A percentile compares a stretch with the other conserved stretches of the same genome.
phyloP scores from a whole-genome alignment of 202 grass and related monocot genomes.

The Carex arenaria region DNA sequence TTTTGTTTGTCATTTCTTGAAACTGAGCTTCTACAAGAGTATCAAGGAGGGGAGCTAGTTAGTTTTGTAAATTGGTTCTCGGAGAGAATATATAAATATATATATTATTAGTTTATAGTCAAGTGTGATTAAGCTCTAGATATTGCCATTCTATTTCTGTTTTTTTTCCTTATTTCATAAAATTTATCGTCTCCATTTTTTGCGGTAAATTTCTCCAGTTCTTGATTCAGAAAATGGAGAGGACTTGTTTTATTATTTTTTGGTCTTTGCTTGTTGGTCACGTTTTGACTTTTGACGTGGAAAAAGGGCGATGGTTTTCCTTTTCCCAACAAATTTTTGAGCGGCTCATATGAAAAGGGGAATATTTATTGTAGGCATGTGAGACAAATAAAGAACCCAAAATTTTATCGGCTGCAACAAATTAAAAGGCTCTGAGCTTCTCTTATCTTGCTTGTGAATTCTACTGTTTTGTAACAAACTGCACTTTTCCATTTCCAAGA shows the following conservation, averaged over 20 bases:
- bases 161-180: neutral
- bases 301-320: constrained; percentile 15
- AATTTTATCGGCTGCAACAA: neutral
- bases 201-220: too few species aligned
- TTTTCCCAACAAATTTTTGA: neutral
- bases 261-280: constrained; percentile 4
- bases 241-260: neutral
- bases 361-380: constrained; percentile 12
- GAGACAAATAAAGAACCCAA: neutral
- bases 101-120: neutral
- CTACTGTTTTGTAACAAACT: neutral
- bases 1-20: neutral
- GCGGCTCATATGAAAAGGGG: neutral
- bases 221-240: neutral
- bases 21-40: neutral
- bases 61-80: constrained; percentile 12
- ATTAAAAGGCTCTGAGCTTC: neutral
- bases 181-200: neutral
- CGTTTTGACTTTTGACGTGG: constrained; percentile 21
- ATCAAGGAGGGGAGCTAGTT: neutral
- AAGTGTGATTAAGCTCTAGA: neutral
- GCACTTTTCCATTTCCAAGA: neutral
- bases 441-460: neutral
- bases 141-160: neutral
- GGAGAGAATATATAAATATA: neutral